phyloP scores from a whole-genome alignment of 805 yeast genomes.

The Wickerhamiella hasegawae region DNA sequence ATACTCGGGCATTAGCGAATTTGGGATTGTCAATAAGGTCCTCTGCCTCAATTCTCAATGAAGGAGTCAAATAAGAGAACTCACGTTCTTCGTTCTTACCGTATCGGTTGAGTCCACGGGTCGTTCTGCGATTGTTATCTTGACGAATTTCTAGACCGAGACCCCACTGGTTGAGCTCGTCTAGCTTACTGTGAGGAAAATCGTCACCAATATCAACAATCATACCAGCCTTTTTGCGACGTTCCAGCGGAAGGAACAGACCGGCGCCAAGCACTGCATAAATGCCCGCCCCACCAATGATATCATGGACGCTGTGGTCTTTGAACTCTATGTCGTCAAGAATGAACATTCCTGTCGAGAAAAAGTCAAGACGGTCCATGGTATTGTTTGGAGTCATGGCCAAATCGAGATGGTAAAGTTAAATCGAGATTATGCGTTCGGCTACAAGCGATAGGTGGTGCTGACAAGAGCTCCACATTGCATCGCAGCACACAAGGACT shows the following conservation, averaged over 20 bases:
- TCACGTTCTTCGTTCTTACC: slow-evolving; percentile 41
- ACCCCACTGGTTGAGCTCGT: slow-evolving; percentile 40
- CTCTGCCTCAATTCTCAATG: slow-evolving; percentile 37
- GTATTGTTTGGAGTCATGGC: no score
- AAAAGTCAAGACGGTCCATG: no score
- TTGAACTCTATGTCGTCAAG: slow-evolving; percentile 68
- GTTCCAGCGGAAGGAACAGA: slow-evolving; percentile 26
- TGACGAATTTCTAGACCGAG: slow-evolving; percentile 42
- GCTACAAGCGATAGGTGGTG: no score
- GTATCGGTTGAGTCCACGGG: slow-evolving; percentile 71
- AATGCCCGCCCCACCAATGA: slow-evolving; percentile 86
- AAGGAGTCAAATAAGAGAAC: slow-evolving; percentile 49
- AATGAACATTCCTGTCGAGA: slow-evolving; percentile 78
- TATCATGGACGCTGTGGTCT: slow-evolving; percentile 24
- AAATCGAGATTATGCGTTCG: no score
- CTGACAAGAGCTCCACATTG: no score
- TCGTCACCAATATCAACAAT: slow-evolving; percentile 70
- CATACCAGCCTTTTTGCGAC: slow-evolving; percentile 35
- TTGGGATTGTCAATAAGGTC: slow-evolving; percentile 33
- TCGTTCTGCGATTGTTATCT: slow-evolving; percentile 40
- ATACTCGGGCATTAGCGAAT: slow-evolving; percentile 28
- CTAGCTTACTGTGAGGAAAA: slow-evolving; percentile 37
- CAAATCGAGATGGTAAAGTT: no score
- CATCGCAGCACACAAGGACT: no score
- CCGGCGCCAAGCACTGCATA: slow-evolving; percentile 65